Evolutionary conservation across 1,284 basidiomycete genomes (phyloP).

Genomic region (Tetrapyrgos nigripes): DNA sequence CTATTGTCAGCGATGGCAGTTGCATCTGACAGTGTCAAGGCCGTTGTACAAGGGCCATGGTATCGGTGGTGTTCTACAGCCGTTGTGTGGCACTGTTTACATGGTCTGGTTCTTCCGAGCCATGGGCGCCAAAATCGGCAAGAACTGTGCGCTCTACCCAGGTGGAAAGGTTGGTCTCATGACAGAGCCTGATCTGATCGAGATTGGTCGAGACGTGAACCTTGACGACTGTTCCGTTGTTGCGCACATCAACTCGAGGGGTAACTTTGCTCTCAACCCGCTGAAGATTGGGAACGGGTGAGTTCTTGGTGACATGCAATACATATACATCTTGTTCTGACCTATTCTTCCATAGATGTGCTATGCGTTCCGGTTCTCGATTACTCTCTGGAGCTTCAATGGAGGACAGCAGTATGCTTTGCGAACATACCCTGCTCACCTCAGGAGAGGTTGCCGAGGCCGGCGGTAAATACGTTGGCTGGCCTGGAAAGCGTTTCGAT

Average conservation of each 20-base stretch:
- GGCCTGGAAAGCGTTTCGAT: constrained; percentile 41
- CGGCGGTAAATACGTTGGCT: constrained; percentile 46
- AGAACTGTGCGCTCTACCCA: constrained; percentile 44
- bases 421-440: constrained; percentile 52
- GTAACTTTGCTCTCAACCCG: constrained; percentile 48
- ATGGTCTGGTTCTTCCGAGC: constrained; percentile 51
- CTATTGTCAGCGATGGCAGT: constrained; percentile 54
- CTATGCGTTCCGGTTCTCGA: constrained; percentile 51
- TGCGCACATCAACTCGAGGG: constrained; percentile 52
- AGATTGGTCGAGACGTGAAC: constrained; percentile 47
- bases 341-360: constrained; percentile 30
- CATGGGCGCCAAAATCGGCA: constrained; percentile 49
- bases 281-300: constrained; percentile 47
- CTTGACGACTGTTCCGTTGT: constrained; percentile 53
- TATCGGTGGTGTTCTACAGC: constrained; percentile 44
- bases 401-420: constrained; percentile 53
- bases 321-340: constrained; percentile 1
- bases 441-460: constrained; percentile 54
- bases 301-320: constrained; percentile 11
- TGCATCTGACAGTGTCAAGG: constrained; percentile 44
- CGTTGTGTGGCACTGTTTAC: constrained; percentile 45
- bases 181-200: constrained; percentile 52
- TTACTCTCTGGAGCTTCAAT: constrained; percentile 56
- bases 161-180: constrained; percentile 47
- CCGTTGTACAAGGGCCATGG: constrained; percentile 45